A percentile compares a stretch with the other conserved stretches of the same genome.
Conservation (phyloP, 202 grass and related monocot genomes). For the Eragrostis tef region DNA sequence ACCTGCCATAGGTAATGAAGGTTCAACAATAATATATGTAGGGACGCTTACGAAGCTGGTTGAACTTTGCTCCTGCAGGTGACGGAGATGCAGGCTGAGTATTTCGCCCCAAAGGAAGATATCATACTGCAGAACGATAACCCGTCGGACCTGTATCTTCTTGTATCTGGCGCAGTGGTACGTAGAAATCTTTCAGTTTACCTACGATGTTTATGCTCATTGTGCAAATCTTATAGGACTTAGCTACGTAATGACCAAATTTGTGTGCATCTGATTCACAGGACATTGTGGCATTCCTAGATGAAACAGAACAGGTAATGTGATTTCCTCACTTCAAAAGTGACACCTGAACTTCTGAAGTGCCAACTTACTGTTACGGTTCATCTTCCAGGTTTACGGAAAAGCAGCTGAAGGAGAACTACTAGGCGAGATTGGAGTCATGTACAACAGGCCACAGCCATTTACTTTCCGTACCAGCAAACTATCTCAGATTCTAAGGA, state of each 20-base stretch:
- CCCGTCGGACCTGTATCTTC: conserved; percentile 55
- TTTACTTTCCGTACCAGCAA: conserved; percentile 62
- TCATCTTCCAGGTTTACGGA: conserved; percentile 51
- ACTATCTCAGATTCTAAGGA: conserved; percentile 58
- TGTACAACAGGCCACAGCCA: conserved; percentile 65
- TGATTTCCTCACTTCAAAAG: not conserved
- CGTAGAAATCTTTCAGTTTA: not conserved
- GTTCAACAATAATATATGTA: not conserved
- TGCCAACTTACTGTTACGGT: not conserved
- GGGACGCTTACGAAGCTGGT: not conserved
- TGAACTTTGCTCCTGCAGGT: conserved; percentile 49
- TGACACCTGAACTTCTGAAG: not conserved
- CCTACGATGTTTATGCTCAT: not conserved
- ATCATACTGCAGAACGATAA: conserved; percentile 72
- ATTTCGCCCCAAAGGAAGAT: conserved; percentile 69
- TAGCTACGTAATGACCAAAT: not conserved
- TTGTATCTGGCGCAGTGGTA: conserved; percentile 73
- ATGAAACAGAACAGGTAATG: conserved; percentile 59
- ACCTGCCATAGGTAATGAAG: not conserved
- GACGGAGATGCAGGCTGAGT: conserved; percentile 64
- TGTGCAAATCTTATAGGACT: not conserved
- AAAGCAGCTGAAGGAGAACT: conserved; percentile 62
- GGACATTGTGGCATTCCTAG: conserved; percentile 54
- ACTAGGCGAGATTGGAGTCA: conserved; percentile 60
- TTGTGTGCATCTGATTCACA: conserved; percentile 28